Conservation (phyloP, 2,329 filamentous ascomycete species). For the Exophiala xenobiotica region DNA sequence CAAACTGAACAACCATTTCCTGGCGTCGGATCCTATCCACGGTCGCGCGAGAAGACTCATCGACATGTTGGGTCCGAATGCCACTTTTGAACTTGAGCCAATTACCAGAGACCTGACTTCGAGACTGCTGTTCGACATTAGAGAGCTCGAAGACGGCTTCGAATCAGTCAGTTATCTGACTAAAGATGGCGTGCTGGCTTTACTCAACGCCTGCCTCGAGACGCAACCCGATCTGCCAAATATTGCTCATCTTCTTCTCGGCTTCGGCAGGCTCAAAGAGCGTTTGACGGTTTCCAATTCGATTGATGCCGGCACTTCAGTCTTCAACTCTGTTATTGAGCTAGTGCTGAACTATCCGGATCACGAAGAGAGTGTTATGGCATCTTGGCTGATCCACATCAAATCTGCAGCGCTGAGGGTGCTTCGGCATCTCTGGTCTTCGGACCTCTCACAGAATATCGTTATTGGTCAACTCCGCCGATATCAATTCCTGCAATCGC, state of each 20-base stretch:
- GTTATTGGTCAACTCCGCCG: slow-evolving; percentile 77
- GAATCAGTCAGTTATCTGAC: slow-evolving; percentile 73
- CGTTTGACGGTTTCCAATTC: slow-evolving; percentile 51
- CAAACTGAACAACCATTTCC: slow-evolving; percentile 57
- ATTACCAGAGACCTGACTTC: slow-evolving; percentile 71
- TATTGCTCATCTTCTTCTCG: slow-evolving; percentile 85
- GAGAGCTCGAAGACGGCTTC: slow-evolving; percentile 72
- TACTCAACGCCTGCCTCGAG: slow-evolving; percentile 76
- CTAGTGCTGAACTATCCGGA: slow-evolving; percentile 70
- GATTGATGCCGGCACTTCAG: slow-evolving; percentile 66
- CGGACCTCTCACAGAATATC: slow-evolving; percentile 71
- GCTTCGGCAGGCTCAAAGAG: slow-evolving; percentile 75
- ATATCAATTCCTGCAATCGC: slow-evolving; percentile 75
- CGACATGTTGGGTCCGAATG: slow-evolving; percentile 79
- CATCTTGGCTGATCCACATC: slow-evolving; percentile 67
- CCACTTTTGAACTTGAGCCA: slow-evolving; percentile 66
- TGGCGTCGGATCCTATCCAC: slow-evolving; percentile 14
- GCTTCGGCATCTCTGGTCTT: slow-evolving; percentile 78
- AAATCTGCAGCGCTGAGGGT: slow-evolving; percentile 71
- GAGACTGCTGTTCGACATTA: slow-evolving; percentile 62
- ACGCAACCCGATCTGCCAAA: slow-evolving; percentile 75
- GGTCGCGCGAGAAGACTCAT: slow-evolving; percentile 55
- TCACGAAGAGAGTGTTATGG: slow-evolving; percentile 59
- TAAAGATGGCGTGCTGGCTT: slow-evolving; percentile 81
- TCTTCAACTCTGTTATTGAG: slow-evolving; percentile 79